Conservation (phyloP, 371 early-diverging fungal species). For the Mortierella sp. region DNA sequence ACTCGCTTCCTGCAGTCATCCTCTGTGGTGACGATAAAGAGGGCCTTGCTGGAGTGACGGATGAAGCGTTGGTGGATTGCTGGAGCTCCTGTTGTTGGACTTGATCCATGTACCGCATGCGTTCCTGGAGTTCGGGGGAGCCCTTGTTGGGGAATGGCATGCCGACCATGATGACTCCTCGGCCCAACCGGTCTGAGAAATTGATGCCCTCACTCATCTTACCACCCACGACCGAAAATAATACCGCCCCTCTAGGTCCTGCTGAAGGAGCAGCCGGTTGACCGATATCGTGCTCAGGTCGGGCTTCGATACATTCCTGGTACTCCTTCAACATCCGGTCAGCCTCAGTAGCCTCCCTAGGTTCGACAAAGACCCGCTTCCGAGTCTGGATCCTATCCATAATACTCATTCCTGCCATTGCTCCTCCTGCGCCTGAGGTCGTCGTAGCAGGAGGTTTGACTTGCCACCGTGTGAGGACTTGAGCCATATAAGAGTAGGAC, state of each 20-base stretch:
- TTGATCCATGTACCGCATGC: slow-evolving; percentile 75
- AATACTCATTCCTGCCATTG: slow-evolving; percentile 22
- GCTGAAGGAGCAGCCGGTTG: background rate
- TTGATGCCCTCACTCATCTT: slow-evolving; percentile 99
- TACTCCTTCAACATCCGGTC: slow-evolving; percentile 76
- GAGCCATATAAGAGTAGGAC: slow-evolving; percentile 89
- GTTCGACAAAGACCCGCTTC: slow-evolving; percentile 76
- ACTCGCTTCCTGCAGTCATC: slow-evolving; percentile 72
- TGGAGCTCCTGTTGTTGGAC: slow-evolving; percentile 33
- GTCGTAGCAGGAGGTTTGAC: slow-evolving; percentile 23
- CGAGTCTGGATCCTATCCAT: slow-evolving; percentile 26
- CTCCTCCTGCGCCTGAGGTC: slow-evolving; percentile 9
- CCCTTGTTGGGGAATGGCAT: slow-evolving; percentile 87
- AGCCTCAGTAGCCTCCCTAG: slow-evolving; percentile 68
- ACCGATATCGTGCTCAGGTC: slow-evolving; percentile 34
- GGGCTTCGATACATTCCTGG: slow-evolving; percentile 31
- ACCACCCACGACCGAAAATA: slow-evolving; percentile 97
- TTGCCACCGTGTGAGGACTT: slow-evolving; percentile 73
- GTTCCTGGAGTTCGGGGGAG: slow-evolving; percentile 83
- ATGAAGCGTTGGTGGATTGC: background rate
- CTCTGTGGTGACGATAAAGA: slow-evolving; percentile 8
- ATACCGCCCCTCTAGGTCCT: slow-evolving; percentile 76
- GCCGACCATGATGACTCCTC: slow-evolving; percentile 92
- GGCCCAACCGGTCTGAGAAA: slow-evolving; percentile 89
- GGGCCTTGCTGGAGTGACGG: background rate